Percentiles rank a stretch among this genome's conserved stretches.
Evolutionary conservation across 345 rosid genomes (phyloP).

Genomic region (Bruguiera parviflora): DNA sequence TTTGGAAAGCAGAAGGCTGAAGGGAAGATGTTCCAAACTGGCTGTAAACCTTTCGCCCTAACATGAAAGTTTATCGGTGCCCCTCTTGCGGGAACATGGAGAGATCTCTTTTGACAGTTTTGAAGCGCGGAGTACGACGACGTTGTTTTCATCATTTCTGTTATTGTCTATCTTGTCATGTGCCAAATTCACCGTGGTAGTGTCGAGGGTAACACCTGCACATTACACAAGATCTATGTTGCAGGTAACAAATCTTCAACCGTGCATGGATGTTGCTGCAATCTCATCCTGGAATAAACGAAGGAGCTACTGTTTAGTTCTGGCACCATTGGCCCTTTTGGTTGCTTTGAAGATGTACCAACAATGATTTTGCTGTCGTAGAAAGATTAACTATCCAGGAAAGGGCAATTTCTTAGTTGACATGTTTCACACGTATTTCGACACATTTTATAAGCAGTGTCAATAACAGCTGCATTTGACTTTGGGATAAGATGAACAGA

Average conservation of each 20-base stretch:
- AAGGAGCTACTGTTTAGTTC: slow-evolving; percentile 8
- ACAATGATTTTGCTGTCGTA: slow-evolving; percentile 3
- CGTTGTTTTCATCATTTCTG: too few relatives aligned
- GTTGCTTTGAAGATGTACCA: slow-evolving; percentile 13
- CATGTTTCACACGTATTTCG: not conserved
- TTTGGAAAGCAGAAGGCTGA: too few relatives aligned
- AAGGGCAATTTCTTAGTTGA: slow-evolving; percentile 1
- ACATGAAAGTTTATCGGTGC: too few relatives aligned
- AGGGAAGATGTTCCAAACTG: too few relatives aligned
- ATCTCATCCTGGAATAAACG: slow-evolving; percentile 7
- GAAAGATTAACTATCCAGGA: not conserved
- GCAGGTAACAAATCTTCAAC: not conserved
- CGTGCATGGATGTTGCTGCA: slow-evolving; percentile 14
- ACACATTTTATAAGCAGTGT: slow-evolving; percentile 7
- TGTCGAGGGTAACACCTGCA: not conserved
- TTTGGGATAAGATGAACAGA: not conserved
- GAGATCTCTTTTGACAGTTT: too few relatives aligned
- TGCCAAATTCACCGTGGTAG: not conserved
- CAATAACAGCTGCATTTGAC: slow-evolving; percentile 8
- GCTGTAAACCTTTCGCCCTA: too few relatives aligned
- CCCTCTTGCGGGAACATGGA: too few relatives aligned
- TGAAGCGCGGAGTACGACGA: too few relatives aligned
- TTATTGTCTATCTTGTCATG: too few relatives aligned
- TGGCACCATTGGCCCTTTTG: not conserved
- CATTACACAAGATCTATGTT: not conserved